Evolutionary conservation across 1,284 basidiomycete species (phyloP).

Genomic region (Tilletia caries): DNA sequence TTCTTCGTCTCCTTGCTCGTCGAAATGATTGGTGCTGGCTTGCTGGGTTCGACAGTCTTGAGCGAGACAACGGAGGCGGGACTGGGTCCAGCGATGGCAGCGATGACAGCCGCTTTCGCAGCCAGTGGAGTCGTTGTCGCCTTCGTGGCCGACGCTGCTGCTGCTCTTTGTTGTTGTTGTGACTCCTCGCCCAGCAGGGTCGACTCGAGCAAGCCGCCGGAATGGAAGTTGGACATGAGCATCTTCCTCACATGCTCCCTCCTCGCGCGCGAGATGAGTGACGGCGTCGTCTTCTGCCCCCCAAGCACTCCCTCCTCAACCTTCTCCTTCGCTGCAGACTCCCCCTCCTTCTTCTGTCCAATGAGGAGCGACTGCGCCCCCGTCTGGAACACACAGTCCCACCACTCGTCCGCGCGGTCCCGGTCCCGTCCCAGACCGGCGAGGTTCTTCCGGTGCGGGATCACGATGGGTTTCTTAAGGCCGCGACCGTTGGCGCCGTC

Average conservation of each 20-base stretch:
- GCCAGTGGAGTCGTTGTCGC: neutral
- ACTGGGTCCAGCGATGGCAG: slow-evolving; percentile 1
- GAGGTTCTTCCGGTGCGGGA: slow-evolving; percentile 46
- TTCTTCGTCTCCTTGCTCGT: slow-evolving; percentile 15
- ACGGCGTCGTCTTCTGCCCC: no score
- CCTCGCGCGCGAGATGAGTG: slow-evolving; percentile 42
- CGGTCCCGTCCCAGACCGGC: slow-evolving; percentile 49
- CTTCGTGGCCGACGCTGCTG: neutral
- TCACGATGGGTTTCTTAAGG: slow-evolving; percentile 50
- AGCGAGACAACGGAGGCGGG: neutral
- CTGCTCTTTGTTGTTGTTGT: neutral
- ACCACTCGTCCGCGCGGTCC: slow-evolving; percentile 52
- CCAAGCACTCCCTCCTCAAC: neutral
- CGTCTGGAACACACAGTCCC: slow-evolving; percentile 51
- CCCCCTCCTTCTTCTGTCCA: slow-evolving; percentile 22
- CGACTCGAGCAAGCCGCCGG: slow-evolving; percentile 33
- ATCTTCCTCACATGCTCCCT: slow-evolving; percentile 44
- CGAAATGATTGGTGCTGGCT: neutral
- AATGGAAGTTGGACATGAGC: slow-evolving; percentile 48
- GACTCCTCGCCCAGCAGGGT: slow-evolving; percentile 18
- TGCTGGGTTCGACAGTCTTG: neutral
- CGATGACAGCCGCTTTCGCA: slow-evolving; percentile 11
- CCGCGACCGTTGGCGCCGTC: slow-evolving; percentile 45
- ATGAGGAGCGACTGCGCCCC: slow-evolving; percentile 17
- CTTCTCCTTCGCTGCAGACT: neutral